Conservation (phyloP, 768 basidiomycete genomes). For the Lactifluus rugatus region DNA sequence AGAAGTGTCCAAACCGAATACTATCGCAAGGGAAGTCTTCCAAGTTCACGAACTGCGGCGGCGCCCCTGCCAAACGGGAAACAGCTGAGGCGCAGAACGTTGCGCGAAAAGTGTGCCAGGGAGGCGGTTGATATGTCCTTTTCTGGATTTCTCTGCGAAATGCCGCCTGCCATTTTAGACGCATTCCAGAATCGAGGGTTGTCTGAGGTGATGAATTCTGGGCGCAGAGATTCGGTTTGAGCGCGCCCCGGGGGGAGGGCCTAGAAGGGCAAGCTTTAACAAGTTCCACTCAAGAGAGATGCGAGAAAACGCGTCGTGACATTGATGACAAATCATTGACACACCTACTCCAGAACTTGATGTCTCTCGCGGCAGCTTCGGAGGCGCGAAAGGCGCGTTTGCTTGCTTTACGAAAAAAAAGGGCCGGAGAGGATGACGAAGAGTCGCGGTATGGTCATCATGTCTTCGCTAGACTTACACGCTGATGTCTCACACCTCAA, state of each 20-base stretch:
- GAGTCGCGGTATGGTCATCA: constrained; percentile 35
- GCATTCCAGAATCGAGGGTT: constrained; percentile 20
- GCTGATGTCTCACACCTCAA: neutral
- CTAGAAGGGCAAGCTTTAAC: neutral
- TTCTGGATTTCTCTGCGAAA: constrained; percentile 24
- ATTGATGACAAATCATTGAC: constrained; percentile 16
- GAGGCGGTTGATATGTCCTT: neutral
- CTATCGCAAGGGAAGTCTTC: constrained; percentile 57
- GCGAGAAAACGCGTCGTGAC: neutral
- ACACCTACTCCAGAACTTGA: constrained; percentile 19
- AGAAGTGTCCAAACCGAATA: constrained; percentile 43
- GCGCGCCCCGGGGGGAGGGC: no score
- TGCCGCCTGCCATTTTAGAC: constrained; percentile 27
- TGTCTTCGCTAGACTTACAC: neutral
- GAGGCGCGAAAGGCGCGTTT: constrained; percentile 77
- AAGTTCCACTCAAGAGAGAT: no score
- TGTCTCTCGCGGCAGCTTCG: constrained; percentile 68
- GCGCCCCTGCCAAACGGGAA: neutral
- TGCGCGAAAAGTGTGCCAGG: neutral
- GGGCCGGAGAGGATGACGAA: constrained; percentile 44
- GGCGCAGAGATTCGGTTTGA: neutral
- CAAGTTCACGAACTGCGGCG: constrained; percentile 32
- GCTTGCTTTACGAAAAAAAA: constrained; percentile 63
- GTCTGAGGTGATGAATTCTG: neutral
- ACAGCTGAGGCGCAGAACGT: constrained; percentile 10